Conservation (phyloP, 2,329 filamentous ascomycete species). For the Fusarium sp. region DNA sequence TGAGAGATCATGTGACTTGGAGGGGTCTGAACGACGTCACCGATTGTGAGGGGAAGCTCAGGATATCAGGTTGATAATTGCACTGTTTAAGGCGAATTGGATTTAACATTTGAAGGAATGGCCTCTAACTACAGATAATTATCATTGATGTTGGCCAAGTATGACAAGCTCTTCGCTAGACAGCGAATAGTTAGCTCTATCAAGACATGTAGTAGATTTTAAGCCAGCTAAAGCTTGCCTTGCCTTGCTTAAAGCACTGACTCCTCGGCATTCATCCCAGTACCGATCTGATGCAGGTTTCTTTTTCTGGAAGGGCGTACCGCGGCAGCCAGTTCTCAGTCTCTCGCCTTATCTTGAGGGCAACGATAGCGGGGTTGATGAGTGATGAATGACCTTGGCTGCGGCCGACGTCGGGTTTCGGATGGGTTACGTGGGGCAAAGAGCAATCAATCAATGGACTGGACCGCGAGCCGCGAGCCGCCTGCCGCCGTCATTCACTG, state of each 20-base stretch:
- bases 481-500: slow-evolving; percentile 29
- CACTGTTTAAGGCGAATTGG: background rate
- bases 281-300: background rate
- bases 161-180: background rate
- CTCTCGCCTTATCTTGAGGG: slow-evolving; percentile 9
- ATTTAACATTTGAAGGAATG: background rate
- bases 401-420: slow-evolving; percentile 35
- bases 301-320: slow-evolving; percentile 6
- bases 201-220: background rate
- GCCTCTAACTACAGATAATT: background rate
- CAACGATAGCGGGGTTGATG: slow-evolving; percentile 31
- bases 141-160: background rate
- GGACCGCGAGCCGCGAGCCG: slow-evolving; percentile 33
- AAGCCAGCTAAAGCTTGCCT: background rate
- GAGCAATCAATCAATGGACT: slow-evolving; percentile 6
- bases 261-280: background rate
- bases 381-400: slow-evolving; percentile 21
- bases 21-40: slow-evolving; percentile 35
- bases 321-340: background rate
- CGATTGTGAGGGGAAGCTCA: background rate
- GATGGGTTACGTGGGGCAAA: slow-evolving; percentile 43
- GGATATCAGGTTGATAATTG: background rate
- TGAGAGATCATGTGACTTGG: slow-evolving; percentile 35
- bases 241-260: background rate
- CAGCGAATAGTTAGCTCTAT: background rate